Percentiles rank a stretch among this genome's conserved stretches.
Evolutionary conservation across 2,329 filamentous ascomycete species (phyloP).

Genomic region (Colletotrichum abscissum): DNA sequence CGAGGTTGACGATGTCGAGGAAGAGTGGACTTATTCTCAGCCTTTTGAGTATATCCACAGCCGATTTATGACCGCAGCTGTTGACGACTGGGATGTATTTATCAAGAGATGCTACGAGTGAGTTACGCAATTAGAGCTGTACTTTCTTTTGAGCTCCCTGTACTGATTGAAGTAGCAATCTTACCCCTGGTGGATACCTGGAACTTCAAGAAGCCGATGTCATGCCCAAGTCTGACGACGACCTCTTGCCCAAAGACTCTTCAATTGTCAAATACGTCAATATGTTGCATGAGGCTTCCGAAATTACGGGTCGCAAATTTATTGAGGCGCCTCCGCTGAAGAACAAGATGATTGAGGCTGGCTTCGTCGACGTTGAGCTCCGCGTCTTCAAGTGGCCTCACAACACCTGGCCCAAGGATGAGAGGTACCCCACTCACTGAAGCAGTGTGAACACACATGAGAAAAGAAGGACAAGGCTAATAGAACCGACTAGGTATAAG

Average conservation of each 20-base stretch:
- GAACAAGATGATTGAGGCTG: slow-evolving; percentile 58
- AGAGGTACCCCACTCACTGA: no score
- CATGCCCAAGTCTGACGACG: slow-evolving; percentile 53
- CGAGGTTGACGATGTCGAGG: slow-evolving; percentile 54
- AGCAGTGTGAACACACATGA: no score
- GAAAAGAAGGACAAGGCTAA: no score
- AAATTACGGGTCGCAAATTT: slow-evolving; percentile 44
- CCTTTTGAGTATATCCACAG: slow-evolving; percentile 54
- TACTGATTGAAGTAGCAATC: slow-evolving; percentile 31
- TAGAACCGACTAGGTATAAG: slow-evolving; percentile 53
- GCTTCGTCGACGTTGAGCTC: slow-evolving; percentile 63
- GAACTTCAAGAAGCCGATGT: slow-evolving; percentile 56
- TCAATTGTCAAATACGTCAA: slow-evolving; percentile 44
- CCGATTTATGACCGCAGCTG: slow-evolving; percentile 49
- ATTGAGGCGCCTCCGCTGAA: slow-evolving; percentile 31
- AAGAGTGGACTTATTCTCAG: slow-evolving; percentile 49
- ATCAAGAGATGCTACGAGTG: slow-evolving; percentile 41
- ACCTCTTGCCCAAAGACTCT: slow-evolving; percentile 41
- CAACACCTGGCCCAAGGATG: slow-evolving; percentile 62
- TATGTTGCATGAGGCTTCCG: slow-evolving; percentile 44
- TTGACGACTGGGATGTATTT: slow-evolving; percentile 48
- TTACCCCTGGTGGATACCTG: slow-evolving; percentile 56
- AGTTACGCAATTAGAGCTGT: background rate
- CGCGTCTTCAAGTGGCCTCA: slow-evolving; percentile 60
- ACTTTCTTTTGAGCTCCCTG: background rate